Evolutionary conservation across 2,329 filamentous ascomycete genomes (phyloP).

Genomic region (Xylariaceae sp.): DNA sequence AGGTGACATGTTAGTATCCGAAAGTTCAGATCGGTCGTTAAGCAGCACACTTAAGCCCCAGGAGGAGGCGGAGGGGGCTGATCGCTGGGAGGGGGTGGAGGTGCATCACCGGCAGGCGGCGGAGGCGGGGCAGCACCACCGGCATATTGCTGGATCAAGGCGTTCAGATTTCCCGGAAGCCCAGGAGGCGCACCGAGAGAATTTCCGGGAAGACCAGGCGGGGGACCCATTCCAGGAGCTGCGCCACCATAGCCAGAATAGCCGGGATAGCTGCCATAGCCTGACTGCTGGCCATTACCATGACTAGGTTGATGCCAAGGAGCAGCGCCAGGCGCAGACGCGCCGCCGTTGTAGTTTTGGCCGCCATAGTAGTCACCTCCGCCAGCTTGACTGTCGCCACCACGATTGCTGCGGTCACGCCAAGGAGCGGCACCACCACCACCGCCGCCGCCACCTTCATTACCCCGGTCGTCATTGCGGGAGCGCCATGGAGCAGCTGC

Average conservation of each 20-base stretch:
- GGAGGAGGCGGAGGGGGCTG: constrained; percentile 66
- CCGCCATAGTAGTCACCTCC: constrained; percentile 56
- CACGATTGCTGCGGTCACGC: constrained; percentile 61
- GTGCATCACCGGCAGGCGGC: constrained; percentile 66
- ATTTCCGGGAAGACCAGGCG: constrained; percentile 53
- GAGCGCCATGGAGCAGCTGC: constrained; percentile 81
- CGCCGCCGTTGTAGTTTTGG: constrained; percentile 43
- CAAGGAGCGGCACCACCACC: constrained; percentile 59
- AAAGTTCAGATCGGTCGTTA: constrained; percentile 18
- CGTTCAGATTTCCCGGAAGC: constrained; percentile 63
- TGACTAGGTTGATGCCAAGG: constrained; percentile 66
- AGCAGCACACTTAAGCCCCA: constrained; percentile 48
- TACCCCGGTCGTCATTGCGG: constrained; percentile 59
- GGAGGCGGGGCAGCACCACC: constrained; percentile 57
- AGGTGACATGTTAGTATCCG: constrained; percentile 34
- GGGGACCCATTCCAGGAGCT: constrained; percentile 57
- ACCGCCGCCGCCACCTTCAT: constrained; percentile 50
- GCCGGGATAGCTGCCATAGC: constrained; percentile 59
- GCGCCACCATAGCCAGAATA: constrained; percentile 57
- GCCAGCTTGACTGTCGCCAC: constrained; percentile 27
- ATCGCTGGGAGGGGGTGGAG: constrained; percentile 65
- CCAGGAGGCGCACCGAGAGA: constrained; percentile 61
- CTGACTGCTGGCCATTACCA: constrained; percentile 56
- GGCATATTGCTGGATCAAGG: constrained; percentile 71
- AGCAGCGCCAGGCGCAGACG: constrained; percentile 47